Base-by-base conservation (phyloP, 805 yeast genomes). In the Myxozyma udenii region DNA sequence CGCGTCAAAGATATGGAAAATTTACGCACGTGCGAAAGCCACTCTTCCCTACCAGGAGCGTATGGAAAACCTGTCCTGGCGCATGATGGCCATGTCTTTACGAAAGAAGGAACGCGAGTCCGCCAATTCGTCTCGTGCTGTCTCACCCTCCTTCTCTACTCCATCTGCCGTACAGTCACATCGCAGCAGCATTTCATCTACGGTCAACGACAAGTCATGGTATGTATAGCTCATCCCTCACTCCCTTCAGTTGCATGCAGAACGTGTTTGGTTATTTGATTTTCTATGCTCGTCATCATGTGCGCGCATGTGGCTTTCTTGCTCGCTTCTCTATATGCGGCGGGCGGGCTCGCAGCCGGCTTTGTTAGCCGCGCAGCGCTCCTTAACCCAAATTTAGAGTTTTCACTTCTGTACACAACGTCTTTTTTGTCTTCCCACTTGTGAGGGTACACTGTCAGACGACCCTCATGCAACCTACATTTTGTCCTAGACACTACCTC, bases 51-150 rank as follows among this genome's bases (percentile, higher is more conserved):
- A 86, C 66, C 77, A 78, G 49, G 77, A 80, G 24, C 72, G 96
- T 45, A 84, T 89, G 82, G 87, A 85, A 63, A 89, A 89, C 65
- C 68, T 88, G 48, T 82, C 95, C 7, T 88, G 96, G 96, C 72
- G 96, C 53, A 77, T 88, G 80, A 84, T 88, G 90, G 79, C 76
- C 40, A 71, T 84, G 61, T 51, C 58, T 23, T 48, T 61, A 14
- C 56, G 59, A 28, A 51, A 46, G 50, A 48, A 50, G 37, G 54
- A 52, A 33, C 45, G 46, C 11, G 43, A 41, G 32, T 43, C 42
- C 7, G 9, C 33, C 23, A 4, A 12, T 4, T 28, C 33, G 14
- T 28, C 33, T 9, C 33, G 33, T 9, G 33, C 33, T 14, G 33
- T 14, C 14, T 28, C 33, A 14, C 33, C 33, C 12, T n/a, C n/a